Percentiles rank a stretch among this genome's conserved stretches.
Evolutionary conservation across 169 alveolate species (phyloP).

Genomic region (Eimeria zaria): DNA sequence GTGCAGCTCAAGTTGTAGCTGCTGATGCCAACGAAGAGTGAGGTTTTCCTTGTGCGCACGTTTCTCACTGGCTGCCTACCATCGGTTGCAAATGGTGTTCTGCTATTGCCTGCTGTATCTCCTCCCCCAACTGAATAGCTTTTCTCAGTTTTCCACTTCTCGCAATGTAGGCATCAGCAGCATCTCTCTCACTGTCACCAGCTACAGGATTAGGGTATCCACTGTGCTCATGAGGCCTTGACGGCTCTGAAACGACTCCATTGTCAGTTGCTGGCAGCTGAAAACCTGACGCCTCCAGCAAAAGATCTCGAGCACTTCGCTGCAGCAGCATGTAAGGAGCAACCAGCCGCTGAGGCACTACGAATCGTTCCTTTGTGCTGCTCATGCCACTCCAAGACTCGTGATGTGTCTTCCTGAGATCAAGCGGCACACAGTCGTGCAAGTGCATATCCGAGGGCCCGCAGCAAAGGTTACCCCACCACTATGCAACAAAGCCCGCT

Average conservation of each 20-base stretch:
- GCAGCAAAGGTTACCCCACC: neutral
- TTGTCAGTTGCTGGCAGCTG: neutral
- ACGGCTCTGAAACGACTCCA: neutral
- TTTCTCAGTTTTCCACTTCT: constrained; percentile 15
- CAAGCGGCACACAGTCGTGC: constrained; percentile 38
- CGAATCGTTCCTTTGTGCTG: constrained; percentile 91
- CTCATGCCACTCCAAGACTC: constrained; percentile 92
- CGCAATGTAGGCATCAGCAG: constrained; percentile 49
- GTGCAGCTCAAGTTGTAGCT: too few species aligned
- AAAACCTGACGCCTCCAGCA: constrained; percentile 55
- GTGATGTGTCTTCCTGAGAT: constrained; percentile 91
- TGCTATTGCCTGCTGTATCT: constrained; percentile 87
- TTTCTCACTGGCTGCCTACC: constrained; percentile 20
- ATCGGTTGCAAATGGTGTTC: constrained; percentile 88
- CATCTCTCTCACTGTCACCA: neutral
- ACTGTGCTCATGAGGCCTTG: neutral
- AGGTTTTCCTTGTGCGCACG: neutral
- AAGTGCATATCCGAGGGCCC: neutral
- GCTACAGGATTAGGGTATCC: neutral
- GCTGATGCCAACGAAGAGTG: neutral
- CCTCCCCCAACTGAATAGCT: constrained; percentile 86
- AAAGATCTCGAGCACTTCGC: constrained; percentile 47
- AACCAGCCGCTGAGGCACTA: constrained; percentile 79
- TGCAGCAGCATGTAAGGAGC: constrained; percentile 54
- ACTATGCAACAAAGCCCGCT: neutral